phyloP scores from a whole-genome alignment of 2,329 filamentous ascomycete genomes.

The Nemania bipapillata region DNA sequence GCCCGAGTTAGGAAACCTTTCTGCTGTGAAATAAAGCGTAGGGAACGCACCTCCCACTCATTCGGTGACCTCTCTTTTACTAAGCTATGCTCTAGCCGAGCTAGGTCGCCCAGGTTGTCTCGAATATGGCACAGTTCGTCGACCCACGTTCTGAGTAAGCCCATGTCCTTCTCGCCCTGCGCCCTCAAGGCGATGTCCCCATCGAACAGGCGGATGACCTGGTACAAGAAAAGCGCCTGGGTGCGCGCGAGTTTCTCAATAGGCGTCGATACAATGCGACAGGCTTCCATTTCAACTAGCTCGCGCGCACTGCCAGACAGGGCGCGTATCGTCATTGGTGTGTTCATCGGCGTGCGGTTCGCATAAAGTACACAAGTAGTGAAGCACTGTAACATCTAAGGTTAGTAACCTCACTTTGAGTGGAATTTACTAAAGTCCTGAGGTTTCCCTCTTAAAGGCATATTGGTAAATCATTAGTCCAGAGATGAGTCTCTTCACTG shows the following conservation, averaged over 20 bases:
- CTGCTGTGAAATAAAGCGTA: neutral
- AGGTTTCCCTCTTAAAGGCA: neutral
- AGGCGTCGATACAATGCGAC: constrained; percentile 35
- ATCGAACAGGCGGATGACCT: constrained; percentile 45
- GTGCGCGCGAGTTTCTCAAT: constrained; percentile 45
- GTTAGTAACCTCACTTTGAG: neutral
- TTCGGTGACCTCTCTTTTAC: constrained; percentile 32
- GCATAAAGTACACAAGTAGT: constrained; percentile 48
- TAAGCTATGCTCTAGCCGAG: constrained; percentile 24
- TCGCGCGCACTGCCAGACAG: constrained; percentile 44
- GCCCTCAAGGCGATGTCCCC: constrained; percentile 42
- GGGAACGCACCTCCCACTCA: constrained; percentile 47
- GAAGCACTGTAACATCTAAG: constrained; percentile 42
- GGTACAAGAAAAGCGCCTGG: constrained; percentile 44
- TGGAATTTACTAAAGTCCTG: neutral
- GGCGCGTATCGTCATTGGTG: constrained; percentile 47
- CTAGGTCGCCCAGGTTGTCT: constrained; percentile 45
- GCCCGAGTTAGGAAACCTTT: neutral
- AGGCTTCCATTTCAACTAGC: constrained; percentile 36
- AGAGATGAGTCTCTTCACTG: neutral
- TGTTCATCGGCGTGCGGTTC: constrained; percentile 47
- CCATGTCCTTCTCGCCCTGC: constrained; percentile 40
- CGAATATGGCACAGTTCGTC: constrained; percentile 46
- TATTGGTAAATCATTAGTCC: neutral
- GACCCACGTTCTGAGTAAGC: constrained; percentile 39